Evolutionary conservation across 176 grass and related monocot species (phyloP), one percentile per base, ranked within the genome.

Genomic region (Calamus simplicifolius): DNA sequence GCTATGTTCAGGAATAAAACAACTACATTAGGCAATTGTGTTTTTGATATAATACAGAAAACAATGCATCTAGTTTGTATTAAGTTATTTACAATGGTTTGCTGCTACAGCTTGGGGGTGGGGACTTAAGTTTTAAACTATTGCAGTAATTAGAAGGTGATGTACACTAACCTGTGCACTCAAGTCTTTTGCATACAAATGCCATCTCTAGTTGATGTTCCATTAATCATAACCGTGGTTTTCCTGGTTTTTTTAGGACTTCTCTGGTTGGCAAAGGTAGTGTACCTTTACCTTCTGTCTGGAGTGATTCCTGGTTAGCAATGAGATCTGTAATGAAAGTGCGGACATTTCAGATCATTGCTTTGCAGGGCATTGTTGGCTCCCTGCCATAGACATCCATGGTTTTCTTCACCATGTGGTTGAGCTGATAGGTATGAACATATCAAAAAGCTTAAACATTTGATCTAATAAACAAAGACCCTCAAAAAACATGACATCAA

Each of bases 341-440:
- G 64, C 69, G 65, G 69, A 85, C 86, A 30, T 96, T 96, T 79
- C 91, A 96, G 80, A 96, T 96, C 68, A 96, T 96, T 65, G 83
- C 85, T 30, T 60, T 96, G 74, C 86, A 96, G 63, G 91, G 91
- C 59, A 85, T 96, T 63, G 88, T 96, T 38, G 86, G 91, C n/a
- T 90, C 91, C 25, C 57, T 96, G 52, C 91, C 83, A 18, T 96
- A 83, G 91, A 86, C 91, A 49, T 77, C 86, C 49, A 82, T 87
- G 57, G 86, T 90, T 75, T 96, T 96, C 77, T 96, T 96, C 81
- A 96, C 91, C 56, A 90, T 96, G 91, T 96, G 86, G 91, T 90
- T 35, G 86, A 96, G 63, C 80, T 96, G 59, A 90, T 96, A 13
- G 91, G 91, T 96, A 89, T 1, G 70, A 43, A 51, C 54, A 18